A percentile compares a stretch with the other conserved stretches of the same genome.
Conservation (phyloP, 257 asterid species). For the Petrea volubilis region DNA sequence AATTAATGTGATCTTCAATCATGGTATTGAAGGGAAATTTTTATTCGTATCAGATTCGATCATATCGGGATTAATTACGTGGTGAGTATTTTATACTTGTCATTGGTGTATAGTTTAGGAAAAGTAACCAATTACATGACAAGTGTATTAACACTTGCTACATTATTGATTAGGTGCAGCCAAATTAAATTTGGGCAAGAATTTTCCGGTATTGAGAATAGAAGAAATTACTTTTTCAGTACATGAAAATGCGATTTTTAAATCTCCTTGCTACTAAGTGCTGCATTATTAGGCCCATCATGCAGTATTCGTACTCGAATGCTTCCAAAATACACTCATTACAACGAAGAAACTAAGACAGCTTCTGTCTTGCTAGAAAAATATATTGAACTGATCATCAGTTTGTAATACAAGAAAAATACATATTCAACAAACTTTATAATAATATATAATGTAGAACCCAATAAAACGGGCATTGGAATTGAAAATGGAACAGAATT, state of each 20-base stretch:
- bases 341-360: slow-evolving; percentile 17
- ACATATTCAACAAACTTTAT: neutral
- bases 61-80: too few species aligned
- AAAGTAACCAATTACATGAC: too few species aligned
- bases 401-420: neutral
- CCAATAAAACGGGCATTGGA: neutral
- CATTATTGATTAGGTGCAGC: too few species aligned
- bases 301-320: slow-evolving; percentile 6
- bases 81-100: too few species aligned
- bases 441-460: neutral
- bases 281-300: slow-evolving; percentile 14
- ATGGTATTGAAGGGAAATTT: neutral
- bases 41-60: too few species aligned
- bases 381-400: neutral
- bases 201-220: neutral
- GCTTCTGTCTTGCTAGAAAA: neutral
- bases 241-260: neutral
- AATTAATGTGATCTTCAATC: slow-evolving; percentile 16
- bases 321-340: slow-evolving; percentile 18
- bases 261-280: slow-evolving; percentile 8
- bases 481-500: too few species aligned
- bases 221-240: neutral
- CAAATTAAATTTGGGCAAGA: too few species aligned
- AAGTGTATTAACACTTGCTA: too few species aligned
- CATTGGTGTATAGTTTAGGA: too few species aligned